Conservation (phyloP, 306 rosid genomes). For the Sindora glabra region DNA sequence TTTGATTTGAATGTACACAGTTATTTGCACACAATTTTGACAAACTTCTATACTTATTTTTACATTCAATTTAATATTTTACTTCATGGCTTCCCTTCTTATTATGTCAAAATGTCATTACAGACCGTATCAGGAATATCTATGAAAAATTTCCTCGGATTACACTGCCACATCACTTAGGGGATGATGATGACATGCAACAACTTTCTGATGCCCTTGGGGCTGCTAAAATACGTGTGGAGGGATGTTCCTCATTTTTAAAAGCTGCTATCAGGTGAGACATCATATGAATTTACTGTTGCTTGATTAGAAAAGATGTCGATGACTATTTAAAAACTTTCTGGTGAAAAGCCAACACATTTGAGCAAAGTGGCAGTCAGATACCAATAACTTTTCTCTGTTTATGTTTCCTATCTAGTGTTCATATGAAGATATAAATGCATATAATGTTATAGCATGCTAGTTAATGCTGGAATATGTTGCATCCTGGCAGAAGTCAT, state of each 20-base stretch:
- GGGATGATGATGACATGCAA: constrained; percentile 74
- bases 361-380: background rate
- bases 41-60: constrained; percentile 11
- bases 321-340: too few species aligned
- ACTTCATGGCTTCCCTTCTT: background rate
- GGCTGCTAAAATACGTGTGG: constrained; percentile 76
- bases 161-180: constrained; percentile 59
- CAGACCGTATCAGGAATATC: constrained; percentile 66
- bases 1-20: background rate
- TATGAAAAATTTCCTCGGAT: constrained; percentile 63
- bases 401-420: background rate
- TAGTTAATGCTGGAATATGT: too few species aligned
- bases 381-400: background rate
- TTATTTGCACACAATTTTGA: constrained; percentile 1
- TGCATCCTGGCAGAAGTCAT: too few species aligned
- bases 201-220: constrained; percentile 77
- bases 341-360: too few species aligned
- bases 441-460: background rate
- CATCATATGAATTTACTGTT: background rate
- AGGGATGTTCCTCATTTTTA: constrained; percentile 84
- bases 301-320: background rate
- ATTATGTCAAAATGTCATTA: constrained; percentile 29
- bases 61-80: constrained; percentile 3
- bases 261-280: constrained; percentile 85
- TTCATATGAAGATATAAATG: background rate